phyloP scores from a whole-genome alignment of 1,284 basidiomycete genomes.

The Trametes hirsuta region DNA sequence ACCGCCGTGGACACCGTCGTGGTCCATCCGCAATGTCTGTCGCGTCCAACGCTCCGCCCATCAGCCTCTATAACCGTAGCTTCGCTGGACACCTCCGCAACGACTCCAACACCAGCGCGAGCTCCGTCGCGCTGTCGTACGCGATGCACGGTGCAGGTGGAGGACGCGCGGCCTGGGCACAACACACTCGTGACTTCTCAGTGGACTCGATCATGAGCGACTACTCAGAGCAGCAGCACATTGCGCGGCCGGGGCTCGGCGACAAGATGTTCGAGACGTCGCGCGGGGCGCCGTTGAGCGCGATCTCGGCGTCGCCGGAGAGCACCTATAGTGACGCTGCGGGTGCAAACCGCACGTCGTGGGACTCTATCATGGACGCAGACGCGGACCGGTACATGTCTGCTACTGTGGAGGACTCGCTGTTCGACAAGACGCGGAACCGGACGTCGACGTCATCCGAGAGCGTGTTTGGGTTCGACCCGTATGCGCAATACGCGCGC shows the following conservation, averaged over 20 bases:
- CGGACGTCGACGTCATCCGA: conserved; percentile 57
- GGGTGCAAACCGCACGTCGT: conserved; percentile 21
- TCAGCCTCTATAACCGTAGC: conserved; percentile 72
- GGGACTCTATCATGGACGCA: conserved; percentile 30
- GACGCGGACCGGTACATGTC: conserved; percentile 31
- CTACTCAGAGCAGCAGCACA: conserved; percentile 51
- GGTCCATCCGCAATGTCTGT: conserved; percentile 52
- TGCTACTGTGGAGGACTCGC: conserved; percentile 51
- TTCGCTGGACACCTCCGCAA: conserved; percentile 45
- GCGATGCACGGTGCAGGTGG: conserved; percentile 53
- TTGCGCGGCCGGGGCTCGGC: conserved; percentile 77
- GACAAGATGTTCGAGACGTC: conserved; percentile 87
- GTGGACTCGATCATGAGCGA: conserved; percentile 70
- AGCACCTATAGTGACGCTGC: conserved; percentile 37
- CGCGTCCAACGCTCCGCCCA: conserved; percentile 59
- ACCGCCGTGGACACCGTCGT: conserved; percentile 49
- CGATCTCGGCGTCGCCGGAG: conserved; percentile 73
- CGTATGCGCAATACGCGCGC: conserved; percentile 35
- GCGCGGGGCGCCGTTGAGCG: conserved; percentile 57
- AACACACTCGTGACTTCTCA: conserved; percentile 62
- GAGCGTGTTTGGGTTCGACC: conserved; percentile 66
- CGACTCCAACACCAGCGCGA: conserved; percentile 56
- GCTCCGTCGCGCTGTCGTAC: conserved; percentile 57
- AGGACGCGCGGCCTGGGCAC: conserved; percentile 63
- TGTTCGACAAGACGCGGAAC: conserved; percentile 66